Base-by-base conservation (phyloP, 441 rosid species). In the Hypseocharis bilobata region DNA sequence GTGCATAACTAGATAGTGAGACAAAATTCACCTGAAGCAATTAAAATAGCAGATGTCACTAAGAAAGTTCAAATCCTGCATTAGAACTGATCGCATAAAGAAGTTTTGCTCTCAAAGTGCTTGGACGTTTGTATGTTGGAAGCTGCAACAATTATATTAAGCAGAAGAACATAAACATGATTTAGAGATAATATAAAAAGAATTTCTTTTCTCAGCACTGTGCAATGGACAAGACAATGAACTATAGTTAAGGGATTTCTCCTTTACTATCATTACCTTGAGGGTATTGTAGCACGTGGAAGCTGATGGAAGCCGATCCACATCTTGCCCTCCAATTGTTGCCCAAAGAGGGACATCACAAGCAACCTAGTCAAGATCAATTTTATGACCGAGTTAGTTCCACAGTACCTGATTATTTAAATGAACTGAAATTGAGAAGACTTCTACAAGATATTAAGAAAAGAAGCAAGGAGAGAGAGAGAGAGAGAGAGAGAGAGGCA, bases 271-370 rank as follows among this genome's bases (percentile, higher is more conserved):
- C 40, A 62, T 26, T 72, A 92, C 98, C 98, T 94, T 94, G 65
- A 94, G 96, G 66, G 96, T 94, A 78, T 94, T 94, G 82, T 94
- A 91, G 86, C 99, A 94, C 22, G 99, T 91, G 54, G 99, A 94
- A 76, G 99, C 94, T 34, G 98, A 94, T 65, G 99, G 98, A 78
- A 94, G 99, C 71, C 99, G 84, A 65, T 91, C 99, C 56, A 91
- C 92, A 72, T 94, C 99, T 72, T 89, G 96, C 70, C 99, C 99
- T 67, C 99, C 96, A 70, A 94, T 74, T 40, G 92, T 70, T 25
- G 98, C 96, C 99, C 96, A 94, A 55, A 94, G 83, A 68, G 96
- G 84, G 38, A 88, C 81, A 77, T 91, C 98, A 69, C 99, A 83
- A 49, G 88, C 77, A 66, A 94, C 96, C 99, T 94, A 56, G 45